These are phyloP conservation scores for Pseudogymnoascus sp. DNA, from an alignment of 2,329 filamentous ascomycete genomes.

Conservation along the genomic window DNA sequence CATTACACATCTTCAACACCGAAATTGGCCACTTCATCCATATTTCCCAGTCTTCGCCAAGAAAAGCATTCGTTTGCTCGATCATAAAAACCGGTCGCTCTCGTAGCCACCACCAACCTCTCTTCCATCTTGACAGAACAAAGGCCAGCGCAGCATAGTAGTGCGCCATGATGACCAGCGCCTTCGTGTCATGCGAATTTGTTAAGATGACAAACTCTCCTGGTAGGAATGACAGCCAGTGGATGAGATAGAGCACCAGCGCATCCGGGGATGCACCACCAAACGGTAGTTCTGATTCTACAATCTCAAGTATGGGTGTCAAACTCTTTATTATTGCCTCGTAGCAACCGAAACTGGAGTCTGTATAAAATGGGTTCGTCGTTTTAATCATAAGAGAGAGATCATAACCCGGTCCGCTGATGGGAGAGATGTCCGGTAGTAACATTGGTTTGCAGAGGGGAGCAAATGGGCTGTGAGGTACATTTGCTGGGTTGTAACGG, in stretches of 20 bases:
- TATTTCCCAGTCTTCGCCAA: constrained; percentile 13
- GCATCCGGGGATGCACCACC: constrained; percentile 12
- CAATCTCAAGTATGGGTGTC: background rate
- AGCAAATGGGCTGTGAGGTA: constrained; percentile 10
- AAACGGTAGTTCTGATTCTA: background rate
- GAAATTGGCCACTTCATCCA: constrained; percentile 18
- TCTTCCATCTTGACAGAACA: constrained; percentile 11
- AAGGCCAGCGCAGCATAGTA: constrained; percentile 17
- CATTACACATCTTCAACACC: background rate
- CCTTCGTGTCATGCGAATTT: constrained; percentile 13
- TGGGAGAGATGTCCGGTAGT: constrained; percentile 10
- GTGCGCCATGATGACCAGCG: constrained; percentile 16
- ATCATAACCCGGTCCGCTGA: constrained; percentile 13
- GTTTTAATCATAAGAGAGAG: constrained; percentile 5
- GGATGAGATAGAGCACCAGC: constrained; percentile 15
- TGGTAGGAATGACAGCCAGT: constrained; percentile 18
- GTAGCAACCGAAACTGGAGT: background rate
- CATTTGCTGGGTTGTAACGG: constrained; percentile 1
- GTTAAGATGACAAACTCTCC: constrained; percentile 14
- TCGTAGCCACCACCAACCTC: constrained; percentile 17
- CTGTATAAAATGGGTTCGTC: background rate
- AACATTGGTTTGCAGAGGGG: constrained; percentile 13
- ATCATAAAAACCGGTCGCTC: constrained; percentile 19
- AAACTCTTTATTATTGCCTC: background rate
- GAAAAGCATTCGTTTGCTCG: constrained; percentile 14